A percentile compares a stretch with the other conserved stretches of the same genome.
Evolutionary conservation across 805 yeast genomes (phyloP).

Genomic region (Danielia reshetovae): DNA sequence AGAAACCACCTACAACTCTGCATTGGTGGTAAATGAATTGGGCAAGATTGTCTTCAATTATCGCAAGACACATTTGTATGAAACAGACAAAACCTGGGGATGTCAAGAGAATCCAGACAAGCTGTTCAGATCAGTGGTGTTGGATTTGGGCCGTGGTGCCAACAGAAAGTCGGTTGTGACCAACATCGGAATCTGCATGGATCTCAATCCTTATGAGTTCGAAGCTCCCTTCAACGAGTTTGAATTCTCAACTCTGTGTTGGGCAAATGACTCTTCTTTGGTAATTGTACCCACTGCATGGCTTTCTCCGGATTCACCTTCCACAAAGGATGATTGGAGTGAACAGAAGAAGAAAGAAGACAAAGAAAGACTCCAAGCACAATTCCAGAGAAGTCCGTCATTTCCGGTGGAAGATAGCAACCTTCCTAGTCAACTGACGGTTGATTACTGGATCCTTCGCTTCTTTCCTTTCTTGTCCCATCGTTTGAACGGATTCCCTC

Average conservation of each 20-base stretch:
- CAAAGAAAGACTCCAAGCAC: neutral
- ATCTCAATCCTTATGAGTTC: constrained; percentile 81
- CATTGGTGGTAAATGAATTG: constrained; percentile 53
- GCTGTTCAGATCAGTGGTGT: constrained; percentile 51
- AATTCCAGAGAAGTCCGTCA: neutral
- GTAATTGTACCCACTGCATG: constrained; percentile 85
- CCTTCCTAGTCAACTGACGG: constrained; percentile 16
- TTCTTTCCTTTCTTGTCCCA: constrained; percentile 58
- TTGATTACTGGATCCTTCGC: constrained; percentile 74
- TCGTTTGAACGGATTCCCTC: constrained; percentile 21
- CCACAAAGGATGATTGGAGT: constrained; percentile 17
- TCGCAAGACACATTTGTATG: constrained; percentile 71
- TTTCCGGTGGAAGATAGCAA: neutral
- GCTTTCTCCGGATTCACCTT: constrained; percentile 55
- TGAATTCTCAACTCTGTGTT: constrained; percentile 63
- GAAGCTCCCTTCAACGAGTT: constrained; percentile 70
- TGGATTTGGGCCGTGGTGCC: constrained; percentile 27
- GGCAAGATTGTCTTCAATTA: constrained; percentile 65
- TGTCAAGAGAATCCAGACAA: constrained; percentile 57
- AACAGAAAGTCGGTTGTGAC: constrained; percentile 21
- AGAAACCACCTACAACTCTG: constrained; percentile 60
- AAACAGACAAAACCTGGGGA: constrained; percentile 80
- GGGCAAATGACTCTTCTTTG: constrained; percentile 45
- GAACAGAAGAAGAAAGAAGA: constrained; percentile 1
- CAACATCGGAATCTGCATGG: constrained; percentile 90